Evolutionary conservation across 1,284 basidiomycete species (phyloP), one percentile per base, ranked within the genome.

Genomic region (Tilletia horrida): DNA sequence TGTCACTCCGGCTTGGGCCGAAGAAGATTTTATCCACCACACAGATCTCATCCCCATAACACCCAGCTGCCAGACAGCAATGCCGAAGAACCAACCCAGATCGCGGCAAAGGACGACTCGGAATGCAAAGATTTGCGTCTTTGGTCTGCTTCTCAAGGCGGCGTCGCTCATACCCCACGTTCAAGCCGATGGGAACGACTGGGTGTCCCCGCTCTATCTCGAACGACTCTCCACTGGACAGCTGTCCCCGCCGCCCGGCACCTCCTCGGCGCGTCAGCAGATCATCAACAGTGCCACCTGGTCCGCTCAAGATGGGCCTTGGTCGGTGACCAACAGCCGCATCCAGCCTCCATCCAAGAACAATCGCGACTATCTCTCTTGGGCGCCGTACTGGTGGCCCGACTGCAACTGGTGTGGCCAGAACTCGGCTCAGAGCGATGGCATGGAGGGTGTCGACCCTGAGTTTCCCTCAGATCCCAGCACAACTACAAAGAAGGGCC

Each of bases 321-420:
- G 65, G 63, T 48, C 52, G 16, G 66, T 66, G 50, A 62, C 42
- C 18, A 64, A 64, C 40, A 44, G 31, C 21, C 52, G 44, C 1
- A 55, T 67, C 45, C 13, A 23, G 8, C 29, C 66, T 40, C 67
- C 68, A 14, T 44, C 42, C 18, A 48, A 47, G 11, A 66, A 69
- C 59, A 44, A 67, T 13, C 43, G 48, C 21, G 65, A 66, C 16
- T 69, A 66, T 42, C 55, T 69, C 31, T 62, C 55, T 27, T 69
- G 68, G 68, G 68, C 68, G 6, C 68, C 66, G 31, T 69, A 69
- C 57, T 69, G 68, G 68, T 69, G 66, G 66, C 66, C 68, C 31
- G 48, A 67, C 47, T 65, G 48, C 35, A 65, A 55, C 44, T 55
- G 64, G 64, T 59, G 48, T 40, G 47, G 42, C 3, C 59, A 62